Conservation (phyloP, 2,329 filamentous ascomycete species). For the Orbilia blumenaviensis region DNA sequence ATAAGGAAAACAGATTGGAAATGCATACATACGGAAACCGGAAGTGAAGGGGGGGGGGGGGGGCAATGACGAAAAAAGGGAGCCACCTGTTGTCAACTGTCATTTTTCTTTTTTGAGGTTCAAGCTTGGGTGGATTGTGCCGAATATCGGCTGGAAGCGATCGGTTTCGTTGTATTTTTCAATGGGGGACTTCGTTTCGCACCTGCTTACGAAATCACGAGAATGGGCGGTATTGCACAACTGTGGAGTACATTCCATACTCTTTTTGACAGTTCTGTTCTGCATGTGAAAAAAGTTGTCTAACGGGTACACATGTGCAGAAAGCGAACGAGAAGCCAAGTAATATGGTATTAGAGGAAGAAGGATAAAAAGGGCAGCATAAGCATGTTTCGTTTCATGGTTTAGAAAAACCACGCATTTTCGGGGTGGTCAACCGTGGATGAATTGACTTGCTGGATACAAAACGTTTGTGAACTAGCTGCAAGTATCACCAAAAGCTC, state of each 20-base stretch:
- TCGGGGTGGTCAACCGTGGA: background rate
- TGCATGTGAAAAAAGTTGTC: conserved; percentile 6
- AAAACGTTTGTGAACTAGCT: background rate
- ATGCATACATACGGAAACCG: no score
- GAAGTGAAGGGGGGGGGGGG: no score
- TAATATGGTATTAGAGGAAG: no score
- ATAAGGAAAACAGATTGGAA: no score
- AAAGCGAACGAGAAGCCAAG: no score
- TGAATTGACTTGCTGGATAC: conserved; percentile 49
- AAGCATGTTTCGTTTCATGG: conserved; percentile 27
- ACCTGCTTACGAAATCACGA: background rate
- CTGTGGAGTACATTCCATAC: no score
- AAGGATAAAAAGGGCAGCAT: background rate
- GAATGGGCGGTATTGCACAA: background rate
- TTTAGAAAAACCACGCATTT: conserved; percentile 14
- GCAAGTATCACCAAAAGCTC: conserved; percentile 40
- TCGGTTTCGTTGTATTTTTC: background rate
- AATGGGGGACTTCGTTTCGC: background rate
- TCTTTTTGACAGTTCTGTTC: background rate
- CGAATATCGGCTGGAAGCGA: conserved; percentile 45
- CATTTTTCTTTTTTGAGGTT: background rate
- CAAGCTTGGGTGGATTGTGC: background rate
- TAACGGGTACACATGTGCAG: no score
- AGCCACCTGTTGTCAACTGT: background rate
- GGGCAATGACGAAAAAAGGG: background rate